Base-by-base conservation (phyloP, 768 basidiomycete species). In the Mycena vitilis region DNA sequence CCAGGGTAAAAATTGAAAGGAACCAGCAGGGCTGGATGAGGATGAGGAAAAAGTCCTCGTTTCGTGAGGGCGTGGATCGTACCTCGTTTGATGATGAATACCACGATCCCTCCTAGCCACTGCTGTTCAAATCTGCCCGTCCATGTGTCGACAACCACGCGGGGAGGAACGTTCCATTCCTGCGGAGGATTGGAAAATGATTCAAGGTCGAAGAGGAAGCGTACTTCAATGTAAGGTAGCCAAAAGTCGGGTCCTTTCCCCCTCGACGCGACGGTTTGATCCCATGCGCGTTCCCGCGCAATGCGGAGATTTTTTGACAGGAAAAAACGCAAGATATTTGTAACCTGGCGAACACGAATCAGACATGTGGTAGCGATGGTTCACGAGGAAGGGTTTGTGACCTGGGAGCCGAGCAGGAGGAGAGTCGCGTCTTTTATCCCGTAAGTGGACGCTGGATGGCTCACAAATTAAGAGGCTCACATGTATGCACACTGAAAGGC, bases 231-330 rank as follows among this genome's bases (percentile, higher is more conserved):
- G 37, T 72, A 72, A 13, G 71, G 71, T 13, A 57, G 44, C 94
- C 95, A 98, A 81, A 96, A 97, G 11, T 92, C 89, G 0, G 85
- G 81, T 0, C 90, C 89, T 73, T 97, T 97, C 15, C 91, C 91
- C 1, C 95, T 88, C 6, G 95, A 96, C 8, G 85, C 80, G 36
- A 97, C 89, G 0, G 95, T 96, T 75, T 96, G 91, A 22, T 87
- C 90, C 87, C 90, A 94, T 13, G 88, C 95, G 13, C 92, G 86
- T 60, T 88, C 87, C 2, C 91, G 87, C 0, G 95, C 94, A 51
- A 95, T 86, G 34, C 89, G 87, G 54, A 97, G 89, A 78, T 97
- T 96, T 53, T 88, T 88, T 36, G 89, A 85, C 58, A 98, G 86
- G 81, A 96, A 96, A 82, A 92, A 96, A 3, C 83, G 85, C 57